A percentile compares a stretch with the other conserved stretches of the same genome.
These are phyloP conservation scores for Parafenestella ontariensis DNA, from an alignment of 2,329 filamentous ascomycete genomes.

Conservation along the genomic window DNA sequence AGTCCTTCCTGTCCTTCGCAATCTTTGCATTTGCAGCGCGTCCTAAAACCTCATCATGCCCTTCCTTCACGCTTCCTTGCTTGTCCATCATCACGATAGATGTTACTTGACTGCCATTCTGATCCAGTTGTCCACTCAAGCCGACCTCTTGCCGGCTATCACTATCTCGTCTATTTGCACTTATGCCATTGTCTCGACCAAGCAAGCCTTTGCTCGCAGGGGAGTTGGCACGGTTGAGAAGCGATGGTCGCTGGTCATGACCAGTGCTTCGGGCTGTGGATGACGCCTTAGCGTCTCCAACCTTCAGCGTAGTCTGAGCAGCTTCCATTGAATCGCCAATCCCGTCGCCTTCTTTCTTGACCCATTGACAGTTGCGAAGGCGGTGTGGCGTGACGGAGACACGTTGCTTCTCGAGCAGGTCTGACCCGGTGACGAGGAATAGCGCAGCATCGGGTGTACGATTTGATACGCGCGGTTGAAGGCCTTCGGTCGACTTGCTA, in stretches of 20 bases:
- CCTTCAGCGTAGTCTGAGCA: conserved; percentile 18
- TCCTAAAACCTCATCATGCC: no score
- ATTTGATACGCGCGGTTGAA: neutral
- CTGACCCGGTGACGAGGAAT: neutral
- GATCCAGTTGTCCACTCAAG: conserved; percentile 5
- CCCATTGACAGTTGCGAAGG: conserved; percentile 29
- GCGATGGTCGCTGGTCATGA: neutral
- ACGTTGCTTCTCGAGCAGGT: neutral
- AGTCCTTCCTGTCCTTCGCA: neutral
- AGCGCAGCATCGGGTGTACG: neutral
- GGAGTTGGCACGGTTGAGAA: no score
- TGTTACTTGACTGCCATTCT: neutral
- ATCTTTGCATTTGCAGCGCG: no score
- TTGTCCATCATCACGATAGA: neutral
- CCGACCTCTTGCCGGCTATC: neutral
- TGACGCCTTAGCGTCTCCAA: conserved; percentile 4
- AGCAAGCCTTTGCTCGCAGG: no score
- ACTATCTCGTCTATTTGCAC: no score
- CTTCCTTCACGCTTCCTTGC: neutral
- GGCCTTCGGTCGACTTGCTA: conserved; percentile 15
- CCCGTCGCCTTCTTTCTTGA: conserved; percentile 30
- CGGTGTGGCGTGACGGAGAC: conserved; percentile 2
- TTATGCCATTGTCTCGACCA: no score
- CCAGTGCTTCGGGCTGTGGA: neutral
- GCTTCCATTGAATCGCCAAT: conserved; percentile 21